A percentile compares a stretch with the other conserved stretches of the same genome.
phyloP scores from a whole-genome alignment of 192 early-diverging fungal species.

The Rhizophagus prolifer region DNA sequence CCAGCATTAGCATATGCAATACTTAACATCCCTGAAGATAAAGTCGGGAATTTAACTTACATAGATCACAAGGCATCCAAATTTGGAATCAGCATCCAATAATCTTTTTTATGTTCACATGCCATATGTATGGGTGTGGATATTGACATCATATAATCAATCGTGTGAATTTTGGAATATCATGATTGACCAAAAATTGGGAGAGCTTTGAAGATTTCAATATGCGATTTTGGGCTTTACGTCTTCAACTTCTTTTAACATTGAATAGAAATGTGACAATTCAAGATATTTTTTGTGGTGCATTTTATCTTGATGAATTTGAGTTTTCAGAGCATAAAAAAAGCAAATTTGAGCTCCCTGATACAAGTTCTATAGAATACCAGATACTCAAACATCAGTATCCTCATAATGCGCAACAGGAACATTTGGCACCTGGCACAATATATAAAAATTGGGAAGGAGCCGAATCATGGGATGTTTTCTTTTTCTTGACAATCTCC shows the following conservation, averaged over 20 bases:
- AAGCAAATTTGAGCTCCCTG: too few species aligned
- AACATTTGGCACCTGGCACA: too few species aligned
- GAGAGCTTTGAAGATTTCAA: background rate
- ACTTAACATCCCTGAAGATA: background rate
- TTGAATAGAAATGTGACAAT: background rate
- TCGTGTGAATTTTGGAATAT: background rate
- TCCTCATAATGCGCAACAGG: too few species aligned
- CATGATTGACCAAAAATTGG: background rate
- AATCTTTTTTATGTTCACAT: background rate
- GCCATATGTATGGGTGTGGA: background rate
- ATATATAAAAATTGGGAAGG: too few species aligned
- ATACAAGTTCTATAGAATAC: too few species aligned
- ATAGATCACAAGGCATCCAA: background rate
- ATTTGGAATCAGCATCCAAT: background rate
- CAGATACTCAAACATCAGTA: too few species aligned
- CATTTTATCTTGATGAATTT: background rate
- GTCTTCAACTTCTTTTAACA: background rate
- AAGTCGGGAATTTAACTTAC: too few species aligned
- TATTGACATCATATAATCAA: background rate
- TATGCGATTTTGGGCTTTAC: background rate
- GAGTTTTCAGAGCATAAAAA: too few species aligned
- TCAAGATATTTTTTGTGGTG: background rate
- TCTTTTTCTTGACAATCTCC: too few species aligned
- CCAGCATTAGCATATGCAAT: slow-evolving; percentile 1
- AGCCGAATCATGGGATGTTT: too few species aligned